Base-by-base conservation (phyloP, 768 basidiomycete species). In the Leccinum fibrillosum region DNA sequence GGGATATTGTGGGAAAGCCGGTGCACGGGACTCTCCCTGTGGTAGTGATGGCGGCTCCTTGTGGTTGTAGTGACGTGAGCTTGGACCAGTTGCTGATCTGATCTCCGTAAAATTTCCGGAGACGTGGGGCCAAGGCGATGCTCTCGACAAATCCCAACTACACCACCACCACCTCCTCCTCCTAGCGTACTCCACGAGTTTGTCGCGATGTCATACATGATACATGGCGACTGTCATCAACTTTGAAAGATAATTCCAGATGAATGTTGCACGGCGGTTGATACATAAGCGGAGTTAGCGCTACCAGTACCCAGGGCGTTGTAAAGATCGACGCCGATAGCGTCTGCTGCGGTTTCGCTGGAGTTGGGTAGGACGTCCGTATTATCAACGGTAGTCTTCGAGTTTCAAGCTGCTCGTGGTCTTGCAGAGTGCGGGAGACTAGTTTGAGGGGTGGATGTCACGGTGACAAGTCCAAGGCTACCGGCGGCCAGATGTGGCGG, bases 61-160 rank as follows among this genome's bases (percentile, higher is more conserved):
- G 68, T 67, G 0, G 77, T 55, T 2, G 72, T 64, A 0, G 76
- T 56, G 19, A 25, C 54, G 66, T 15, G 64, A 64, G n/a, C 73
- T 75, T 12, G 72, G 63, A 6, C 78, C 77, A 19, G 75, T 64
- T 8, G 68, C 65, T 21, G 73, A 70, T 10, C 77, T 61, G 7
- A 81, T 61, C 62, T 75, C 70, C 2, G 86, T 85, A 72, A 96
- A 96, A 69, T 86, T 89, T 13, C 94, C 94, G 1, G 82, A 82
- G 3, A 91, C 80, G 44, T 86, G 78, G 11, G 19, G 73, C 68
- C 28, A 86, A 61, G 21, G 75, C 75, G 21, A 99, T 75, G 34
- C 78, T 80, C 5, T 79, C 75, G 17, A 98, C 93, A 2, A 66
- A 26, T 63, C 1, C 94, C 94, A 57, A 95, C 78, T 9, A 96